Evolutionary conservation across 176 grass and related monocot species (phyloP).

Genomic region (Puya raimondii): DNA sequence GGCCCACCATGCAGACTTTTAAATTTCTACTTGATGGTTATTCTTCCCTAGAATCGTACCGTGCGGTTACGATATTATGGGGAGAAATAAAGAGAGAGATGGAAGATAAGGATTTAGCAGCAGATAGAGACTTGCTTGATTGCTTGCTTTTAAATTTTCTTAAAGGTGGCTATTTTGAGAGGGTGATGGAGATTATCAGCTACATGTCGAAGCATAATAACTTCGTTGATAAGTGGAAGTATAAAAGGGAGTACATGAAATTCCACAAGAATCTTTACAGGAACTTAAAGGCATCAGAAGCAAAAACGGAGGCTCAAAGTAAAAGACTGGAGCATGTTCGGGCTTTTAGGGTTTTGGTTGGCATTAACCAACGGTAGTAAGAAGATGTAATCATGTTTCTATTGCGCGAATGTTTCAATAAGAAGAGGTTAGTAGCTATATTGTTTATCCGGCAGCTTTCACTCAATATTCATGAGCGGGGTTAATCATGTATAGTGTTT

Average conservation of each 20-base stretch:
- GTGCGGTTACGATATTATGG: constrained; percentile 78
- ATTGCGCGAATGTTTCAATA: not conserved
- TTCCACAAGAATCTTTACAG: constrained; percentile 64
- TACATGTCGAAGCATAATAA: constrained; percentile 61
- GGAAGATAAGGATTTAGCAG: constrained; percentile 32
- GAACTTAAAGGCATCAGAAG: constrained; percentile 56
- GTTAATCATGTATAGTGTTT: no score
- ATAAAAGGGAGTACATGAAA: constrained; percentile 55
- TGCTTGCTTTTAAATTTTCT: constrained; percentile 68
- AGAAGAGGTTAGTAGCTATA: not conserved
- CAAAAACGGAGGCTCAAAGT: constrained; percentile 61
- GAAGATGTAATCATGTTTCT: not conserved
- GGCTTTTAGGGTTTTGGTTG: constrained; percentile 68
- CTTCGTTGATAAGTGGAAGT: constrained; percentile 76
- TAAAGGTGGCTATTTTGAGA: constrained; percentile 82
- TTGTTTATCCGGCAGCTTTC: no score
- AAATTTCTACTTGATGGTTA: constrained; percentile 60
- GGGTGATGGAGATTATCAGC: constrained; percentile 62
- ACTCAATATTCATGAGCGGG: no score
- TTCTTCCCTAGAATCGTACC: constrained; percentile 59
- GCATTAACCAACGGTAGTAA: constrained; percentile 33
- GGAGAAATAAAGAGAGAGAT: constrained; percentile 77
- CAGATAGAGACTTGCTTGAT: constrained; percentile 65
- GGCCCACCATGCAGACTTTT: constrained; percentile 55
- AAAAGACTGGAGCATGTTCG: constrained; percentile 68